These are phyloP conservation scores for Beauveria varroae DNA, from an alignment of 2,329 filamentous ascomycete species.

Conservation along the genomic window DNA sequence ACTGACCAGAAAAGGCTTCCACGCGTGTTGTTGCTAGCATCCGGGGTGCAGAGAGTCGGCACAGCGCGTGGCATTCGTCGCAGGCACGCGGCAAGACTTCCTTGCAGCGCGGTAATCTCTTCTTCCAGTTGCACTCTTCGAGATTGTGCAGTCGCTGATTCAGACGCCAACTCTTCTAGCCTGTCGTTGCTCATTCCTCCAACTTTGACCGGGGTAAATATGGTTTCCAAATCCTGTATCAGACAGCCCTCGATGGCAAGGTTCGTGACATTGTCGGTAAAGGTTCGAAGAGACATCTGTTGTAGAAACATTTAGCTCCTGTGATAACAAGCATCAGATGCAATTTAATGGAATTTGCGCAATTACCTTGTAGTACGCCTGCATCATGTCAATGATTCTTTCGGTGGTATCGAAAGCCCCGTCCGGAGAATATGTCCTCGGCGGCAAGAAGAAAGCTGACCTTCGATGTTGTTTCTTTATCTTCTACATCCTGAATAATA, in stretches of 20 bases:
- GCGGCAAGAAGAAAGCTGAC: neutral
- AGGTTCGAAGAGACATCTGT: slow-evolving; percentile 19
- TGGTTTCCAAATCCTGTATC: slow-evolving; percentile 29
- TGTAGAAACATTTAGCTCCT: slow-evolving; percentile 15
- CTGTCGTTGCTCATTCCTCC: slow-evolving; percentile 25
- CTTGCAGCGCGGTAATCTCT: neutral
- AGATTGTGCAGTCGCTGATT: slow-evolving; percentile 20
- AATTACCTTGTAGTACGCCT: slow-evolving; percentile 33
- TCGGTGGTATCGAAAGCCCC: slow-evolving; percentile 27
- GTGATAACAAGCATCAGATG: neutral
- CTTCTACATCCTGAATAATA: neutral
- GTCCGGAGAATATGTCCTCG: slow-evolving; percentile 11
- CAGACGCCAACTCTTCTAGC: slow-evolving; percentile 23
- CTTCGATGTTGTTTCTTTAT: neutral
- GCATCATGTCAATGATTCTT: slow-evolving; percentile 36
- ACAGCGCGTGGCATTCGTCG: neutral
- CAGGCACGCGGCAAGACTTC: slow-evolving; percentile 8
- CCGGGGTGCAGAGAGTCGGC: neutral
- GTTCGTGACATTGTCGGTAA: slow-evolving; percentile 41
- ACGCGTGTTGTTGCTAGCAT: neutral
- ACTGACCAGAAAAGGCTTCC: neutral
- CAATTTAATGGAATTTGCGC: no score
- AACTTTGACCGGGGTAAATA: slow-evolving; percentile 33
- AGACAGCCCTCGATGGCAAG: slow-evolving; percentile 42
- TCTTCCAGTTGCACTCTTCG: slow-evolving; percentile 10